phyloP scores from a whole-genome alignment of 495 filamentous ascomycete species.

The Tuber magnatum region DNA sequence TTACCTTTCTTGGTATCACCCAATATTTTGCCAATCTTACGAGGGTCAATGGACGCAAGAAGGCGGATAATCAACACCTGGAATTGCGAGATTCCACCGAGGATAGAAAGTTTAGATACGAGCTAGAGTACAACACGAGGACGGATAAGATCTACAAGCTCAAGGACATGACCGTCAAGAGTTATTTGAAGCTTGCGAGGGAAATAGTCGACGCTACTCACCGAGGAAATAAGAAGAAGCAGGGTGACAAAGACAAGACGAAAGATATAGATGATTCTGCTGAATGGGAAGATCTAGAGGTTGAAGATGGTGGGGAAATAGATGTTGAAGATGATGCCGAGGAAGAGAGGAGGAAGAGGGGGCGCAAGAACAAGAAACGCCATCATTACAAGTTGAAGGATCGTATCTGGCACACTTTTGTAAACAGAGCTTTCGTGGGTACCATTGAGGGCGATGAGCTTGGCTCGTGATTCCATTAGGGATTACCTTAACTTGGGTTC shows the following conservation, averaged over 20 bases:
- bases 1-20: conserved; percentile 67
- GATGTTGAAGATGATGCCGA: conserved; percentile 28
- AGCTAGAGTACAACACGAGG: conserved; percentile 80
- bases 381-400: conserved; percentile 49
- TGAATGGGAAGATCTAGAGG: conserved; percentile 23
- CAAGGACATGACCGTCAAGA: conserved; percentile 77
- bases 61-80: conserved; percentile 44
- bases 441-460: conserved; percentile 58
- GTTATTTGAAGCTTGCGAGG: conserved; percentile 67
- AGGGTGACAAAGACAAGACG: conserved; percentile 34
- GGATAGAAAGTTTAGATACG: conserved; percentile 55
- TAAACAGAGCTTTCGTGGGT: conserved; percentile 71
- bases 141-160: conserved; percentile 67
- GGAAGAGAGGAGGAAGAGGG: conserved; percentile 46
- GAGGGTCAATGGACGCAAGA: conserved; percentile 60
- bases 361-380: conserved; percentile 46
- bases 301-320: conserved; percentile 31
- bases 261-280: conserved; percentile 9
- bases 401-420: conserved; percentile 66
- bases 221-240: conserved; percentile 46
- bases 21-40: conserved; percentile 96
- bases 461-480: conserved; percentile 6
- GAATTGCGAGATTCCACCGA: conserved; percentile 49
- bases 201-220: conserved; percentile 53
- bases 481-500: not conserved